These are phyloP conservation scores for Pugionium cornutum DNA, from an alignment of 345 rosid species.

Conservation along the genomic window DNA sequence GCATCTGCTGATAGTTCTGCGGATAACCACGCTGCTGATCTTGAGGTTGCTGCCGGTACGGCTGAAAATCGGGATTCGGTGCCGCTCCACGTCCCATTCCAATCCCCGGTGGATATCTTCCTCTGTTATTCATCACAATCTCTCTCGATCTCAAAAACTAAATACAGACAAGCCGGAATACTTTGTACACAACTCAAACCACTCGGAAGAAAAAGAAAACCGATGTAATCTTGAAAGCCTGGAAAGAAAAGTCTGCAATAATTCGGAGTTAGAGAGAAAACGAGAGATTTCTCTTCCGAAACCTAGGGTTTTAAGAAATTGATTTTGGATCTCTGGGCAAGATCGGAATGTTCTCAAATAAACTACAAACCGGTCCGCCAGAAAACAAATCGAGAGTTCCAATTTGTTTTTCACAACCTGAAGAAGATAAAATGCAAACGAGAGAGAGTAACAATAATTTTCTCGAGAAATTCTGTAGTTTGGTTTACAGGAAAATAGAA, in stretches of 20 bases:
- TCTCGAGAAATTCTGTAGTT: conserved; percentile 27
- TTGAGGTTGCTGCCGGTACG: conserved; percentile 48
- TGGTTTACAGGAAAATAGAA: background rate
- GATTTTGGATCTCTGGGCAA: conserved; percentile 23
- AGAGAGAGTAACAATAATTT: background rate
- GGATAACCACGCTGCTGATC: conserved; percentile 57
- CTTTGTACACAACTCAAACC: conserved; percentile 3
- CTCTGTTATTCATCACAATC: conserved; percentile 69
- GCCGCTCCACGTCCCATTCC: conserved; percentile 65
- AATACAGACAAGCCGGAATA: conserved; percentile 40
- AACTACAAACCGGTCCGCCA: conserved; percentile 33
- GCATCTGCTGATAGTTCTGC: conserved; percentile 47
- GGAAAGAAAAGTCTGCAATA: background rate
- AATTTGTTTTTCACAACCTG: conserved; percentile 19
- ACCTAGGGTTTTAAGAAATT: conserved; percentile 15
- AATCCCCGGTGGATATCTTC: conserved; percentile 74
- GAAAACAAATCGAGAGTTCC: conserved; percentile 27
- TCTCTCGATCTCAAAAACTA: conserved; percentile 33
- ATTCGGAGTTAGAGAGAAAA: conserved; percentile 9
- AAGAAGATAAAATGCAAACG: conserved; percentile 15
- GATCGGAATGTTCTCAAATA: conserved; percentile 35
- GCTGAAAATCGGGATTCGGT: conserved; percentile 53
- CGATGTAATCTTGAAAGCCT: background rate
- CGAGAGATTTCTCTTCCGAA: conserved; percentile 9
- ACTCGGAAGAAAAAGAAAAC: conserved; percentile 2